Conservation (phyloP, 148 eudicot genomes). For the Cornus controversa region DNA sequence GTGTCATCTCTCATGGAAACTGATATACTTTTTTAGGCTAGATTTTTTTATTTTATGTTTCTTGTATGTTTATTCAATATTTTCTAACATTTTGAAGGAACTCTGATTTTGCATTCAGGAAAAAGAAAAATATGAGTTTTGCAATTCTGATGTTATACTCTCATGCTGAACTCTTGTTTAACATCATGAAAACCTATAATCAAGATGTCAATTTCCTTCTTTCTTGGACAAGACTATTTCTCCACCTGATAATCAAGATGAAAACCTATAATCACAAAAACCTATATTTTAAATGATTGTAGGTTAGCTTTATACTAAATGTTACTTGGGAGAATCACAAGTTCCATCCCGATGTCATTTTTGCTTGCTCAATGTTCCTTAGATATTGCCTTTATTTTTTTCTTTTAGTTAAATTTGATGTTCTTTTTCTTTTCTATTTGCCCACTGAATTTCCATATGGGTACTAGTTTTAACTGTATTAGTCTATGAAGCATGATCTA, state of each 20-base stretch:
- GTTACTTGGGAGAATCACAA: not conserved
- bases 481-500: not conserved
- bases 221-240: constrained; percentile 79
- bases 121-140: not conserved
- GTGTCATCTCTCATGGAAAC: too few species aligned
- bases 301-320: not conserved
- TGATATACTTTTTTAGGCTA: too few species aligned
- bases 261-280: too few species aligned
- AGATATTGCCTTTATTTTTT: not conserved
- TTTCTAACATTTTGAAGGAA: not conserved
- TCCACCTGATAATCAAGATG: constrained; percentile 66
- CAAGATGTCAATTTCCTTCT: constrained; percentile 95
- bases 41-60: too few species aligned
- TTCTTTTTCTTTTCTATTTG: not conserved
- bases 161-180: constrained; percentile 14
- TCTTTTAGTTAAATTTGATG: not conserved
- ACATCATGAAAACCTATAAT: constrained; percentile 88
- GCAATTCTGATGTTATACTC: not conserved
- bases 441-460: not conserved
- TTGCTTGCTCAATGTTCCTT: not conserved
- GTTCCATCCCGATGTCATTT: not conserved
- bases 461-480: not conserved
- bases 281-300: constrained; percentile 1
- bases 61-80: too few species aligned
- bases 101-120: not conserved